Percentiles rank a stretch among this genome's conserved stretches.
phyloP scores from a whole-genome alignment of 208 protist species.

The Crithidia expoeki region DNA sequence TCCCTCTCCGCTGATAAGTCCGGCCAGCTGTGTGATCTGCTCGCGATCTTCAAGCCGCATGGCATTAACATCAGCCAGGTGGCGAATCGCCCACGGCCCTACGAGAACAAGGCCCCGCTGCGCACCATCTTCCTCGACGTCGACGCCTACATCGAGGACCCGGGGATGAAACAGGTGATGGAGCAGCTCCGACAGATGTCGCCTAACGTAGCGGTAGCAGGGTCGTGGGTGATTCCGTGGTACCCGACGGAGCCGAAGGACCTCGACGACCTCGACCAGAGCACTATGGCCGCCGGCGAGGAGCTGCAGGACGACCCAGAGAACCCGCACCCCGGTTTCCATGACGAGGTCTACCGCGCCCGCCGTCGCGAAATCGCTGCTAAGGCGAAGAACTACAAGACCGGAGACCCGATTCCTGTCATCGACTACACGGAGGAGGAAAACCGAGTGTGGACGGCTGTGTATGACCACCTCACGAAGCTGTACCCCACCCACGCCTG shows the following conservation, averaged over 20 bases:
- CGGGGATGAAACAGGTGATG: conserved; percentile 44
- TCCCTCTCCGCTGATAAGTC: conserved; percentile 47
- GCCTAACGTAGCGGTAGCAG: conserved; percentile 43
- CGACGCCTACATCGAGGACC: conserved; percentile 50
- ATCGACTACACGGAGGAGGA: conserved; percentile 94
- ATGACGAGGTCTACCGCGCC: conserved; percentile 92
- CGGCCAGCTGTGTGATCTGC: conserved; percentile 56
- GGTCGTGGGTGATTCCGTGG: conserved; percentile 77
- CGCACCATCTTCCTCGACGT: conserved; percentile 77
- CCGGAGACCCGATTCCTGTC: conserved; percentile 85
- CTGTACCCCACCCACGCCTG: conserved; percentile 95
- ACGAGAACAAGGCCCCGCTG: conserved; percentile 46
- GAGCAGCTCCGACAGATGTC: conserved; percentile 31
- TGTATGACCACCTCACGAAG: conserved; percentile 85
- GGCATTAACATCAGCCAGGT: conserved; percentile 68
- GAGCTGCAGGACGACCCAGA: conserved; percentile 90
- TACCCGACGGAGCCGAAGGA: conserved; percentile 75
- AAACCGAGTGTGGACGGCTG: conserved; percentile 85
- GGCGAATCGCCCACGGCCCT: conserved; percentile 47
- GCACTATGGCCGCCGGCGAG: conserved; percentile 77
- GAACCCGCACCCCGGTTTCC: conserved; percentile 95
- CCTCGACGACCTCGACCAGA: conserved; percentile 87
- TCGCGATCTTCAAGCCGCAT: conserved; percentile 46
- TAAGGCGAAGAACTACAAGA: conserved; percentile 76
- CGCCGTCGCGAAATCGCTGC: conserved; percentile 83